Evolutionary conservation across 192 early-diverging fungal genomes (phyloP), one percentile per base, ranked within the genome.

Genomic region (Pilobolus umbonatus): DNA sequence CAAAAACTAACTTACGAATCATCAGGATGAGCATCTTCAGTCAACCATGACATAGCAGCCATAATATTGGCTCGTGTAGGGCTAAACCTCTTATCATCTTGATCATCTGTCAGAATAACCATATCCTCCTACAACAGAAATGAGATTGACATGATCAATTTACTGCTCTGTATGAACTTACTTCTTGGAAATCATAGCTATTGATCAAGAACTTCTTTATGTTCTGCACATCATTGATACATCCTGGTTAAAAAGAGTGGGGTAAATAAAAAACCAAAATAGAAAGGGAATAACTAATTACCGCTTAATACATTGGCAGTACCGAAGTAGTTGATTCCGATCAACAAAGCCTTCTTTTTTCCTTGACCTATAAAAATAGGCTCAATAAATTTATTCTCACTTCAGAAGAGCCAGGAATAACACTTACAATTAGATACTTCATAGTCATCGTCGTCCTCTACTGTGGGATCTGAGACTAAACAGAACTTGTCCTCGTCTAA

Each of bases 261-360:
- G 14, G n/a, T 15, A 29, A 26, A 26, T 35, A 34, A 47, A n/a
- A n/a, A n/a, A n/a, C n/a, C n/a, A n/a, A n/a, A n/a, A n/a, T n/a
- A n/a, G 44, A 24, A 36, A 15, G 17, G 21, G 45, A 12, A 47
- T 39, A 56, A 29, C 24, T 50, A 32, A n/a, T 17, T 60, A 74
- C 75, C 77, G 54, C 60, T 70, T 31, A 91, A 81, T 62, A 81
- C 71, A 51, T 76, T 74, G 55, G 71, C 69, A 44, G 80, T 73
- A 24, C 79, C 76, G 45, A 78, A 73, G 73, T 98, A 98, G 67
- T 98, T 98, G 73, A 96, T 92, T 21, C 95, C 95, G 57, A 98
- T 86, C 36, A 98, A 78, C 21, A 98, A 72, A 8, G 92, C 94
- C 17, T 84, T 80, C 71, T 89, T 88, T 43, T 85, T 77, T 17